A percentile compares a stretch with the other conserved stretches of the same genome.
Conservation (phyloP, 1,284 basidiomycete genomes). For the Fistulinella staudtii region DNA sequence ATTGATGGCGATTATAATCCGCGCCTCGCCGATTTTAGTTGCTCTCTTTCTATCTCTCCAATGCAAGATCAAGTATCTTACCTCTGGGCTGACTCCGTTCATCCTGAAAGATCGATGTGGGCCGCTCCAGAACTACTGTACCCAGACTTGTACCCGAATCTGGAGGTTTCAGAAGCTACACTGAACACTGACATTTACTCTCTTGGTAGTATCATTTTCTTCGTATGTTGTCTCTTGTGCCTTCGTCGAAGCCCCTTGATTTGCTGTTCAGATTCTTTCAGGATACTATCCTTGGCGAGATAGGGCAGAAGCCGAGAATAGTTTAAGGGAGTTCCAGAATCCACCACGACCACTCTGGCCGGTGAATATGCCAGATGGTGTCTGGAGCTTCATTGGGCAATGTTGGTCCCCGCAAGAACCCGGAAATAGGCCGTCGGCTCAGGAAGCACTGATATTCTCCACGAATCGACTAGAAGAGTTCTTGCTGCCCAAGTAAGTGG, state of each 20-base stretch:
- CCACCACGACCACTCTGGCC: slow-evolving; percentile 5
- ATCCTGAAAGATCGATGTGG: too few species aligned
- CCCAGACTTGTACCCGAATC: neutral
- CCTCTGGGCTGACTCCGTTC: too few species aligned
- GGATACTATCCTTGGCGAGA: slow-evolving; percentile 1
- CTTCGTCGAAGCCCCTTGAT: neutral
- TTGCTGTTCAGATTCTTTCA: slow-evolving; percentile 1
- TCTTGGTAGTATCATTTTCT: slow-evolving; percentile 1
- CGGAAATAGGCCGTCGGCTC: neutral
- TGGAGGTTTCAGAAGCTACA: neutral
- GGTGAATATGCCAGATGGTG: neutral
- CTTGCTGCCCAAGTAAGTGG: slow-evolving; percentile 1
- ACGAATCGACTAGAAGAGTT: neutral
- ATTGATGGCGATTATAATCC: slow-evolving; percentile 5
- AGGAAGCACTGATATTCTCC: slow-evolving; percentile 1
- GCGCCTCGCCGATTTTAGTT: slow-evolving; percentile 9
- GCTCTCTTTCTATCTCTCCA: neutral
- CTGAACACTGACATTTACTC: neutral
- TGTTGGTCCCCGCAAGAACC: slow-evolving; percentile 8
- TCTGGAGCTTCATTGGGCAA: slow-evolving; percentile 6
- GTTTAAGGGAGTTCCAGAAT: neutral
- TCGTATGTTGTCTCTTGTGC: slow-evolving; percentile 1
- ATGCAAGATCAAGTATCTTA: neutral
- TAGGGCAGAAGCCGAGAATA: neutral
- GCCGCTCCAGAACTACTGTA: too few species aligned